Evolutionary conservation across 805 yeast genomes (phyloP).

Genomic region (Candida verbasci): DNA sequence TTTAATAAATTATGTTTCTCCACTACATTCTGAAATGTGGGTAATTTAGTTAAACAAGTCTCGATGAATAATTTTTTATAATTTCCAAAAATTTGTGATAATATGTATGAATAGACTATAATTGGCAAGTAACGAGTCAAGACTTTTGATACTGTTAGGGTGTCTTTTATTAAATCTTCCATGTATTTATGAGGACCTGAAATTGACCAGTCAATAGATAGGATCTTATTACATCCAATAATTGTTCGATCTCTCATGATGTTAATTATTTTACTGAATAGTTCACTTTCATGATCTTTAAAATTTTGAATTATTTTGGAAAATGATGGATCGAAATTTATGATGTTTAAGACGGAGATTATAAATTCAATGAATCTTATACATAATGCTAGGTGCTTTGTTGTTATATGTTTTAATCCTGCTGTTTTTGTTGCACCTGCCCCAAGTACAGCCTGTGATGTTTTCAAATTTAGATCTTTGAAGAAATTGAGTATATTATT

Average conservation of each 20-base stretch:
- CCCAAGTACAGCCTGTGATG: slow-evolving; percentile 58
- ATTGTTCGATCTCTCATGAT: slow-evolving; percentile 64
- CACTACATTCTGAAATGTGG: slow-evolving; percentile 45
- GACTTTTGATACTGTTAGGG: slow-evolving; percentile 58
- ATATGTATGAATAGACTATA: slow-evolving; percentile 39
- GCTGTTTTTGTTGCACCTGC: slow-evolving; percentile 77
- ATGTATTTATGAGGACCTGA: slow-evolving; percentile 59
- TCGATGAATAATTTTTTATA: slow-evolving; percentile 55
- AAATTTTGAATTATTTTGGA: slow-evolving; percentile 33
- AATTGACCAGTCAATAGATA: slow-evolving; percentile 47
- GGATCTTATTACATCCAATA: slow-evolving; percentile 46
- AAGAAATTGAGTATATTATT: slow-evolving; percentile 39
- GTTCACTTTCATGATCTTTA: slow-evolving; percentile 59
- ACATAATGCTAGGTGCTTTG: slow-evolving; percentile 65
- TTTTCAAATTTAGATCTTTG: slow-evolving; percentile 47
- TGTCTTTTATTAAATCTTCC: slow-evolving; percentile 63
- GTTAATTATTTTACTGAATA: slow-evolving; percentile 60
- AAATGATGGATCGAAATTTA: slow-evolving; percentile 15
- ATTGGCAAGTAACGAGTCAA: slow-evolving; percentile 55
- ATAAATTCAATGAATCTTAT: slow-evolving; percentile 55
- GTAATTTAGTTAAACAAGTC: slow-evolving; percentile 43
- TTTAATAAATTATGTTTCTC: slow-evolving; percentile 52
- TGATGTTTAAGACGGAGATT: slow-evolving; percentile 6
- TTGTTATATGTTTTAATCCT: slow-evolving; percentile 67
- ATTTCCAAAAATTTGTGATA: slow-evolving; percentile 50